A percentile compares a stretch with the other conserved stretches of the same genome.
Conservation (phyloP, 2,329 filamentous ascomycete genomes). For the Clarireedia paspali region DNA sequence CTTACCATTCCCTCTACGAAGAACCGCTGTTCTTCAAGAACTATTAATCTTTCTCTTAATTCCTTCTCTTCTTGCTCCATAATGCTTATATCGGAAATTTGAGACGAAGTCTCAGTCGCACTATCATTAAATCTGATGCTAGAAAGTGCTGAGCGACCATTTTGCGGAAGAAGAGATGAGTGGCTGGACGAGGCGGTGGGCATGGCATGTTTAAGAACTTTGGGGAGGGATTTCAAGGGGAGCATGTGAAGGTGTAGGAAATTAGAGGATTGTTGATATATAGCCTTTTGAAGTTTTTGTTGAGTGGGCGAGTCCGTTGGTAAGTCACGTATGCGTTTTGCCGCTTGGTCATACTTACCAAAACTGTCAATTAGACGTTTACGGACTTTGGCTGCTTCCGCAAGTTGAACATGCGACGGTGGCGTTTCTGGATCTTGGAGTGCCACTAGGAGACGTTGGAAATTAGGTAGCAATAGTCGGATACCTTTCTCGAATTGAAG, state of each 20-base stretch:
- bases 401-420: conserved; percentile 43
- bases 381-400: conserved; percentile 62
- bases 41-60: conserved; percentile 58
- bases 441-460: conserved; percentile 56
- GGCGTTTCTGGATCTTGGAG: conserved; percentile 57
- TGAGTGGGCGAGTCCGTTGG: conserved; percentile 58
- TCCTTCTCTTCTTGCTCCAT: conserved; percentile 63
- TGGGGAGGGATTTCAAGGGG: conserved; percentile 55
- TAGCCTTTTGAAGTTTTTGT: conserved; percentile 55
- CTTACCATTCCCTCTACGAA: conserved; percentile 64
- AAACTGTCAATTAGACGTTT: conserved; percentile 66
- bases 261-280: conserved; percentile 60
- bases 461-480: conserved; percentile 57
- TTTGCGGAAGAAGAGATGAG: conserved; percentile 12
- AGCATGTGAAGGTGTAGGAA: conserved; percentile 70
- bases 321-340: conserved; percentile 59
- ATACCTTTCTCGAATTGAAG: conserved; percentile 66
- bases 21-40: conserved; percentile 67
- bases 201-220: conserved; percentile 54
- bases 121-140: conserved; percentile 49
- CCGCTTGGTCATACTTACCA: conserved; percentile 61
- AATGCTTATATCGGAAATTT: conserved; percentile 47
- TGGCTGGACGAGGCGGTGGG: conserved; percentile 37
- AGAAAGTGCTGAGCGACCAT: conserved; percentile 38
- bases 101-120: conserved; percentile 37